Evolutionary conservation across 768 basidiomycete species (phyloP).

Genomic region (Amanita jacksonii): DNA sequence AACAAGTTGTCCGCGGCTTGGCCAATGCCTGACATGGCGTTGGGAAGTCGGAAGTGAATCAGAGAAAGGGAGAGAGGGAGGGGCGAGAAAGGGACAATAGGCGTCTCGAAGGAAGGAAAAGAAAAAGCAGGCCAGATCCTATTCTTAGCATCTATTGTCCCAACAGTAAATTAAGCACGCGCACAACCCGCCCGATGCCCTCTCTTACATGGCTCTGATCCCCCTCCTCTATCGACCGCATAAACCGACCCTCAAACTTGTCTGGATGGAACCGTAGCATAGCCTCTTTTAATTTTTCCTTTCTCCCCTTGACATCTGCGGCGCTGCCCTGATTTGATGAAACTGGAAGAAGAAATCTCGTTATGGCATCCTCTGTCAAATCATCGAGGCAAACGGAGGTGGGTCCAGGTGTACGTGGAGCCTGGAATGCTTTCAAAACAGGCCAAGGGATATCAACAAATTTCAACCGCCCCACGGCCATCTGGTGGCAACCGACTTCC

Average conservation of each 20-base stretch:
- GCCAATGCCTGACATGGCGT: constrained; percentile 25
- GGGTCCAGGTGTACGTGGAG: neutral
- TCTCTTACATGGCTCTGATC: constrained; percentile 46
- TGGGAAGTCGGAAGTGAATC: neutral
- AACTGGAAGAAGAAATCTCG: constrained; percentile 43
- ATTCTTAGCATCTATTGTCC: constrained; percentile 8
- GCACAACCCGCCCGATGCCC: constrained; percentile 53
- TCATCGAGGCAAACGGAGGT: constrained; percentile 30
- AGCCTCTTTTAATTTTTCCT: constrained; percentile 57
- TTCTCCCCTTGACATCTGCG: constrained; percentile 32
- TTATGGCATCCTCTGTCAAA: constrained; percentile 44
- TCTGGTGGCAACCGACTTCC: constrained; percentile 13
- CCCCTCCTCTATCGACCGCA: constrained; percentile 34
- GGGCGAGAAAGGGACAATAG: neutral
- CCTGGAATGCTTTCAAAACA: constrained; percentile 28
- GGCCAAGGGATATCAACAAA: constrained; percentile 75
- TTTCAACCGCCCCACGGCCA: constrained; percentile 21
- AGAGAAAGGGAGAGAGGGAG: neutral
- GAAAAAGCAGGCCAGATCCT: neutral
- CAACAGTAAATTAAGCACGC: constrained; percentile 42
- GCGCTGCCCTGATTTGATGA: constrained; percentile 9
- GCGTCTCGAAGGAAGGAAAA: neutral
- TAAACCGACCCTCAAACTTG: constrained; percentile 70
- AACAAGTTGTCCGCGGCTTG: constrained; percentile 31
- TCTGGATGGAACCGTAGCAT: constrained; percentile 73